A percentile compares a stretch with the other conserved stretches of the same genome.
Evolutionary conservation across 1,284 basidiomycete genomes (phyloP).

Genomic region (Apiotrichum mycotoxinovorans): DNA sequence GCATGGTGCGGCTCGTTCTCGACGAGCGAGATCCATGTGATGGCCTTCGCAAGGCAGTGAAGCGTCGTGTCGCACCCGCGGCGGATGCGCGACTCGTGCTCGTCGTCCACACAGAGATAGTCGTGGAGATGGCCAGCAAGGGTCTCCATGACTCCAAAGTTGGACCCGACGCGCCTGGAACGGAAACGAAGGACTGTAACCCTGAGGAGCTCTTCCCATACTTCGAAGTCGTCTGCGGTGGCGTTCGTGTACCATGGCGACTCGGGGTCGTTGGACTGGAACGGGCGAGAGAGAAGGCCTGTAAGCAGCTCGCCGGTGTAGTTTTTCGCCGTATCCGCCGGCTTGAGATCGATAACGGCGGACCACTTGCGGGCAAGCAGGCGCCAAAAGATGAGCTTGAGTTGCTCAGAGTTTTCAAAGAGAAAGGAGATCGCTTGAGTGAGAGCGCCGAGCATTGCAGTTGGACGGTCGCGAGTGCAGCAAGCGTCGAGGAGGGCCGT

Average conservation of each 20-base stretch:
- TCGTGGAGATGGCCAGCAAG: slow-evolving; percentile 40
- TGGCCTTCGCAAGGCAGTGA: slow-evolving; percentile 34
- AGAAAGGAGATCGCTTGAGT: slow-evolving; percentile 41
- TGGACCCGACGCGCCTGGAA: slow-evolving; percentile 36
- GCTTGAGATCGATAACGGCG: slow-evolving; percentile 28
- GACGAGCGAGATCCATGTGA: slow-evolving; percentile 28
- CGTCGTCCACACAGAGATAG: slow-evolving; percentile 19
- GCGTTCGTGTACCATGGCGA: slow-evolving; percentile 37
- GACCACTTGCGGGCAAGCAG: slow-evolving; percentile 36
- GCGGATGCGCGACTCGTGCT: background rate
- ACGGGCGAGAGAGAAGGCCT: slow-evolving; percentile 38
- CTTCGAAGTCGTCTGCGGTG: slow-evolving; percentile 23
- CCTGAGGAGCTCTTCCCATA: slow-evolving; percentile 35
- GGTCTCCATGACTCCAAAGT: slow-evolving; percentile 42
- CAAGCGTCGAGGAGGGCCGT: slow-evolving; percentile 24
- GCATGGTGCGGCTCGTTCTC: slow-evolving; percentile 24
- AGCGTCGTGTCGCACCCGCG: slow-evolving; percentile 36
- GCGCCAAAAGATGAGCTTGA: slow-evolving; percentile 42
- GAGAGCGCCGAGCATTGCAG: slow-evolving; percentile 38
- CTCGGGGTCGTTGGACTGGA: slow-evolving; percentile 26
- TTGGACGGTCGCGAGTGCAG: slow-evolving; percentile 18
- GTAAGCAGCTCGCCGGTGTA: slow-evolving; percentile 43
- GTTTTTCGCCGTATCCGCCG: slow-evolving; percentile 28
- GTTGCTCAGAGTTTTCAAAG: slow-evolving; percentile 30
- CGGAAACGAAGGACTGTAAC: slow-evolving; percentile 37